Conservation (phyloP, 495 filamentous ascomycete genomes). For the Oidiodendron maius region DNA sequence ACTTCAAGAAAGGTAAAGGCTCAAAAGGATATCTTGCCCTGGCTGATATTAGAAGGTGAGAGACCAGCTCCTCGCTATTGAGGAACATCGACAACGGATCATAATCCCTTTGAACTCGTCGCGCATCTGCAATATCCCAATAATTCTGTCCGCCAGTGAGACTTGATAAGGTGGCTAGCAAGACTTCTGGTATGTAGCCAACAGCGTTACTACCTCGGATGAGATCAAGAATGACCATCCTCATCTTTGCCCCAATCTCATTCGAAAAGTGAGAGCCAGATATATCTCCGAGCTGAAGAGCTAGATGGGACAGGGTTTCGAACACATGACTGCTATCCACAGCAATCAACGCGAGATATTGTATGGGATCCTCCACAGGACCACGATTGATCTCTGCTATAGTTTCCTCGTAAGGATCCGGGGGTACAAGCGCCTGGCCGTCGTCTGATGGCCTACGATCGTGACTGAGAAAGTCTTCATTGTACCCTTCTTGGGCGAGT, state of each 20-base stretch:
- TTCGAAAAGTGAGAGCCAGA: constrained; percentile 39
- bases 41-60: constrained; percentile 52
- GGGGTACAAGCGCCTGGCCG: constrained; percentile 24
- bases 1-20: constrained; percentile 67
- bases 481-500: not conserved
- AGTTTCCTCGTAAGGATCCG: constrained; percentile 44
- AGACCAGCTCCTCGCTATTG: constrained; percentile 48
- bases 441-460: not conserved
- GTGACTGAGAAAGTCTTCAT: not conserved
- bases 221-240: constrained; percentile 57
- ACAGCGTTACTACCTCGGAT: constrained; percentile 50
- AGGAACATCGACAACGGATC: constrained; percentile 48
- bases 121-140: constrained; percentile 35
- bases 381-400: constrained; percentile 41
- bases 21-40: constrained; percentile 82
- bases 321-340: constrained; percentile 53
- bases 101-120: not conserved
- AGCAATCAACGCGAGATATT: constrained; percentile 38
- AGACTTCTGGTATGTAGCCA: constrained; percentile 61
- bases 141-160: constrained; percentile 49
- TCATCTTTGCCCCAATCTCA: constrained; percentile 43
- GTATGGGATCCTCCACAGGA: constrained; percentile 36
- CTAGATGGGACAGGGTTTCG: constrained; percentile 54
- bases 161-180: constrained; percentile 54
- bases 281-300: constrained; percentile 38